A percentile compares a stretch with the other conserved stretches of the same genome.
Conservation (phyloP, 2,329 filamentous ascomycete genomes). For the Nannizziopsis barbatae region DNA sequence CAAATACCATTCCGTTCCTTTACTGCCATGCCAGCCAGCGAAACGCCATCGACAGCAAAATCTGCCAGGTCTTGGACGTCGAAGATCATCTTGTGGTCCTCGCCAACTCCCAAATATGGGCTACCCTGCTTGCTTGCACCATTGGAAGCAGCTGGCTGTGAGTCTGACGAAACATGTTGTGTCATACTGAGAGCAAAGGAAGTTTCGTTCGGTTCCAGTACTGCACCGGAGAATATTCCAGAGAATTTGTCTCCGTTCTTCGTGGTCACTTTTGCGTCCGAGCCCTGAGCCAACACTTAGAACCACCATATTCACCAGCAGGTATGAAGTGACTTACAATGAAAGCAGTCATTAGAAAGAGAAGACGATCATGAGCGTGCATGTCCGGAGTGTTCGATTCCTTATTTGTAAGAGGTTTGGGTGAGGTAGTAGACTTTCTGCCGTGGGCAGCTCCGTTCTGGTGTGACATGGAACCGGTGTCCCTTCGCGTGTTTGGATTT, state of each 20-base stretch:
- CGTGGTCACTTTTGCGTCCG: conserved; percentile 44
- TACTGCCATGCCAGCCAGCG: conserved; percentile 40
- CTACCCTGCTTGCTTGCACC: conserved; percentile 31
- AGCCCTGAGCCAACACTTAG: conserved; percentile 36
- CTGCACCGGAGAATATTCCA: conserved; percentile 50
- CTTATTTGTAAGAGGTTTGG: conserved; percentile 32
- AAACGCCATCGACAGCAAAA: conserved; percentile 44
- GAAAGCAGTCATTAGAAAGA: conserved; percentile 49
- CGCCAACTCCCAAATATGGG: conserved; percentile 34
- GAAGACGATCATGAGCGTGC: conserved; percentile 49
- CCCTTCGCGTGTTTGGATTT: conserved; percentile 51
- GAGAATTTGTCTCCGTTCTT: conserved; percentile 51
- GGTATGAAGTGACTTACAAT: conserved; percentile 38
- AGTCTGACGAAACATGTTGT: conserved; percentile 33
- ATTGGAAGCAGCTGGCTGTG: conserved; percentile 29
- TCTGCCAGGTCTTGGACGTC: conserved; percentile 51
- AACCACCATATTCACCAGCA: neutral
- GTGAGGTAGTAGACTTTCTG: conserved; percentile 31
- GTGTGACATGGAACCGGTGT: conserved; percentile 33
- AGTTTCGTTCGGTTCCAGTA: conserved; percentile 42
- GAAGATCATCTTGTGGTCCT: conserved; percentile 47
- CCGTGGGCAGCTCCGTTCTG: conserved; percentile 45
- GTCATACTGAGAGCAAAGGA: conserved; percentile 56
- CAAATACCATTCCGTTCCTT: conserved; percentile 49
- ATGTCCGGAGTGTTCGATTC: conserved; percentile 45